These are phyloP conservation scores for Arachnomyces sp. DNA, from an alignment of 2,329 filamentous ascomycete species.

Conservation along the genomic window DNA sequence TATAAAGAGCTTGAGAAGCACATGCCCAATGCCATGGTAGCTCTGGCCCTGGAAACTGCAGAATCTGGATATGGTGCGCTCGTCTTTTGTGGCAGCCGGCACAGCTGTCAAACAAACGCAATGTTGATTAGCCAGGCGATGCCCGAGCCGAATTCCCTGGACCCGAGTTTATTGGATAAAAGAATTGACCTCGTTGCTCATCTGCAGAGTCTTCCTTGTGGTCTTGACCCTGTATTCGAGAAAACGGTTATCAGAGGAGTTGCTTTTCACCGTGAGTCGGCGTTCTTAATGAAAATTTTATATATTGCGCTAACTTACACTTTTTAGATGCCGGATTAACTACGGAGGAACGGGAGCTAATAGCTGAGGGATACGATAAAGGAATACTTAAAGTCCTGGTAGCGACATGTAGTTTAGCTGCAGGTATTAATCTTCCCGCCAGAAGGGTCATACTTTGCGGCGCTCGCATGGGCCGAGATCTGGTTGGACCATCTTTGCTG, in stretches of 20 bases:
- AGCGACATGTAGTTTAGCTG: constrained; percentile 72
- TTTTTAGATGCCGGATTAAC: constrained; percentile 48
- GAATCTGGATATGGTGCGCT: constrained; percentile 62
- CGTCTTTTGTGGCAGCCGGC: constrained; percentile 65
- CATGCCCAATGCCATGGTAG: constrained; percentile 62
- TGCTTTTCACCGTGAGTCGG: constrained; percentile 62
- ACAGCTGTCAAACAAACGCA: constrained; percentile 62
- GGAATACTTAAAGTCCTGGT: constrained; percentile 64
- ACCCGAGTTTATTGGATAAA: constrained; percentile 46
- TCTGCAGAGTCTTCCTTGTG: constrained; percentile 57
- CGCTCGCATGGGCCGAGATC: constrained; percentile 66
- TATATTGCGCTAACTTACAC: constrained; percentile 20
- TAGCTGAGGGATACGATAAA: constrained; percentile 62
- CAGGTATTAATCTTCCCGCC: constrained; percentile 69
- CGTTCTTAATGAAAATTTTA: not conserved
- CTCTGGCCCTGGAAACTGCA: constrained; percentile 62
- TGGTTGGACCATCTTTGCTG: constrained; percentile 72
- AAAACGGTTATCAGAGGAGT: constrained; percentile 60
- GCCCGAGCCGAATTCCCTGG: constrained; percentile 44
- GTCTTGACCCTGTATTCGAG: constrained; percentile 58
- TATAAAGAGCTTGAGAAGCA: constrained; percentile 58
- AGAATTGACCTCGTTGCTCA: constrained; percentile 60
- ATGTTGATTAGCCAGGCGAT: constrained; percentile 60
- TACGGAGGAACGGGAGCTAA: constrained; percentile 64
- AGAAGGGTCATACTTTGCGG: constrained; percentile 68